phyloP scores from a whole-genome alignment of 495 filamentous ascomycete genomes.

The Penicillium tannophilum region DNA sequence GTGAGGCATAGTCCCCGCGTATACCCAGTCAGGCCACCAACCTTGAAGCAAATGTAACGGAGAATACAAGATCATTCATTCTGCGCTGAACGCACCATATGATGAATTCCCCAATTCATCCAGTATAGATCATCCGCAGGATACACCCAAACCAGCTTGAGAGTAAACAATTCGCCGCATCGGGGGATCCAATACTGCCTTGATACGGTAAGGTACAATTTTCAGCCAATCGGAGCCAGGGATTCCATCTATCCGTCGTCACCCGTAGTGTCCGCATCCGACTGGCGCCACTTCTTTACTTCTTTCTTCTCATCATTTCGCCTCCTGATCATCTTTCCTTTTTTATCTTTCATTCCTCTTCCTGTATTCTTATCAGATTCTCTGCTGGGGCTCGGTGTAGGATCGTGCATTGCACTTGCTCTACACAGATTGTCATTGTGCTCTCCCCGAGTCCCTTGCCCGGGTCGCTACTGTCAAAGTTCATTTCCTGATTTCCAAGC shows the following conservation, averaged over 20 bases:
- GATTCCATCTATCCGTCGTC: neutral
- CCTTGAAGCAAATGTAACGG: too few relatives aligned
- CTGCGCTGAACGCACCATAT: too few relatives aligned
- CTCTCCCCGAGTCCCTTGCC: neutral
- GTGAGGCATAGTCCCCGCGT: too few relatives aligned
- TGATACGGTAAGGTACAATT: neutral
- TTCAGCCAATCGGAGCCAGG: neutral
- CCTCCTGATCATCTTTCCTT: conserved; percentile 8
- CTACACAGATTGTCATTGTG: neutral
- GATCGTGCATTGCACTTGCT: conserved; percentile 5
- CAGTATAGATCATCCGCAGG: neutral
- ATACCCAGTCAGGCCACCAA: too few relatives aligned
- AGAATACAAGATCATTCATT: too few relatives aligned
- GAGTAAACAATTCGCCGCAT: conserved; percentile 1
- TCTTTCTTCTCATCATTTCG: neutral
- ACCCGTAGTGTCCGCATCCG: conserved; percentile 8
- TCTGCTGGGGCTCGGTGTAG: neutral
- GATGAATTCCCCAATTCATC: too few relatives aligned
- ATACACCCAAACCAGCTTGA: neutral
- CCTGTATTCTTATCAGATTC: conserved; percentile 3
- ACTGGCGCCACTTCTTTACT: conserved; percentile 18
- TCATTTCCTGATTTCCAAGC: conserved; percentile 3
- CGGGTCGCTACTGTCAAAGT: neutral
- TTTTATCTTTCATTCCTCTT: conserved; percentile 1
- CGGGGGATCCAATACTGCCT: neutral